Conservation (phyloP, 2,329 filamentous ascomycete genomes). For the Juglanconis oblonga region DNA sequence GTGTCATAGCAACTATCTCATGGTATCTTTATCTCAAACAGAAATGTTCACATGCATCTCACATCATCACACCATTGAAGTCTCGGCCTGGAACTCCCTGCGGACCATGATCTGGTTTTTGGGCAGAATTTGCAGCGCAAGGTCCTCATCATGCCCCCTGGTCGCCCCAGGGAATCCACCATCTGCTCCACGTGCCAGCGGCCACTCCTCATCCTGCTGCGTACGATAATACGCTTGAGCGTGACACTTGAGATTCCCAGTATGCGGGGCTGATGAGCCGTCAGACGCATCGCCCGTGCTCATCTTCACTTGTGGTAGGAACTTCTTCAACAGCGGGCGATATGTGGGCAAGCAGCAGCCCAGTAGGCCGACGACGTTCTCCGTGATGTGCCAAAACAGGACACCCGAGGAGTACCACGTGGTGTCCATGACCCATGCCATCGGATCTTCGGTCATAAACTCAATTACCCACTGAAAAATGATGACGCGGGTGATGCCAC, state of each 20-base stretch:
- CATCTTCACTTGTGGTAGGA: neutral
- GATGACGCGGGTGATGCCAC: neutral
- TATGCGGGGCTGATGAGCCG: neutral
- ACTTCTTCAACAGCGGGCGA: neutral
- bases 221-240: neutral
- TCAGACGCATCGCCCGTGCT: neutral
- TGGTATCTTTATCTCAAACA: neutral
- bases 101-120: neutral
- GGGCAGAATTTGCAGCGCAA: neutral
- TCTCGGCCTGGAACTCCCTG: neutral
- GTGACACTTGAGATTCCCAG: neutral
- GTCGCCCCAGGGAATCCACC: neutral
- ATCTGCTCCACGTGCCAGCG: neutral
- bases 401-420: constrained; percentile 1
- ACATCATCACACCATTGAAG: neutral
- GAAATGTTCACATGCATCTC: neutral
- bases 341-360: constrained; percentile 14
- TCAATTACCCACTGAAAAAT: neutral
- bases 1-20: neutral
- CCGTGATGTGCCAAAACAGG: constrained; percentile 1
- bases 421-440: neutral
- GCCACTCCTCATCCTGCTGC: constrained; percentile 1
- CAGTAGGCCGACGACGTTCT: constrained; percentile 20
- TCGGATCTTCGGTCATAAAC: neutral
- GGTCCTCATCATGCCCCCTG: neutral